A percentile compares a stretch with the other conserved stretches of the same genome.
These are phyloP conservation scores for Cylindrotheca closterium DNA, from an alignment of 108 stramenopile genomes.

Conservation along the genomic window DNA sequence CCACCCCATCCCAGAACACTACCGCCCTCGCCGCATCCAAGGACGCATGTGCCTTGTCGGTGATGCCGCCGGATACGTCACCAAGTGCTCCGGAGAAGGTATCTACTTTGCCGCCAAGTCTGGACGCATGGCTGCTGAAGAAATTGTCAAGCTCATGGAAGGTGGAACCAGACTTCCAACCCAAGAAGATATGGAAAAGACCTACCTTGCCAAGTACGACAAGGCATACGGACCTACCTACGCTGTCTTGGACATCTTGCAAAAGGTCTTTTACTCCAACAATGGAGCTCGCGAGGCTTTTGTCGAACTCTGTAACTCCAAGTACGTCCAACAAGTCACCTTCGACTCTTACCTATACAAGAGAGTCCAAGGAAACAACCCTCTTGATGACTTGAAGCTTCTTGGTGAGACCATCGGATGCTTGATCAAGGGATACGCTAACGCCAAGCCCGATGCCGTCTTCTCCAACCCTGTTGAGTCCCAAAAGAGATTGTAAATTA, in stretches of 20 bases:
- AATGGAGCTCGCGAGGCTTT: conserved; percentile 98
- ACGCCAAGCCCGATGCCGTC: conserved; percentile 91
- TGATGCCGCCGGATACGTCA: conserved; percentile 98
- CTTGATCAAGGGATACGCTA: conserved; percentile 92
- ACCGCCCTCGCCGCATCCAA: conserved; percentile 94
- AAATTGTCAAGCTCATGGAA: conserved; percentile 88
- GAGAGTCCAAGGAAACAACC: conserved; percentile 96
- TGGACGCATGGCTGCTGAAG: conserved; percentile 97
- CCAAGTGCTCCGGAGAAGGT: conserved; percentile 98
- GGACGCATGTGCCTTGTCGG: conserved; percentile 94
- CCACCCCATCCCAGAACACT: conserved; percentile 98
- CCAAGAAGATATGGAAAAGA: conserved; percentile 88
- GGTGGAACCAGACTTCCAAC: conserved; percentile 89
- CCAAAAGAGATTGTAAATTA: conserved; percentile 90
- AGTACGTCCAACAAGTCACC: conserved; percentile 98
- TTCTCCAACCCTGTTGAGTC: conserved; percentile 96
- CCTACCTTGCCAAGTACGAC: conserved; percentile 96
- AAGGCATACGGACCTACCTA: conserved; percentile 93
- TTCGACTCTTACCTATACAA: conserved; percentile 99
- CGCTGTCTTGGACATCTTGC: conserved; percentile 94
- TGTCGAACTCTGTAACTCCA: conserved; percentile 95
- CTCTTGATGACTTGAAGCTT: conserved; percentile 96
- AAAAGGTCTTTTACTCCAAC: conserved; percentile 97
- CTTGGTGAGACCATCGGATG: conserved; percentile 94
- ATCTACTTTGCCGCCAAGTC: conserved; percentile 99